A percentile compares a stretch with the other conserved stretches of the same genome.
phyloP scores from a whole-genome alignment of 2,329 filamentous ascomycete genomes.

The Tetracladium maxilliforme region DNA sequence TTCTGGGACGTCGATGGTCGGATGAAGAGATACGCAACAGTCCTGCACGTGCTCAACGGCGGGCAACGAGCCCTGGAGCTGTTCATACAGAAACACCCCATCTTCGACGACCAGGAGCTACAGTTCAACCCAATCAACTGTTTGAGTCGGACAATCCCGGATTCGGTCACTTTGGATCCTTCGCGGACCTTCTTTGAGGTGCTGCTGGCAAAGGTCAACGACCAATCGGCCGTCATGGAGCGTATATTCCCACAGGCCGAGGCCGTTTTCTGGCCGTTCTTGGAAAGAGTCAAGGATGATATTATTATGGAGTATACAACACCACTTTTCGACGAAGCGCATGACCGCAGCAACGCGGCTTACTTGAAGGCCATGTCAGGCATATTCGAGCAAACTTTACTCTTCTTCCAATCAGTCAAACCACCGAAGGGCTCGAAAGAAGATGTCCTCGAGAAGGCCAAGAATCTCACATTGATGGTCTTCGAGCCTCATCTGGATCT shows the following conservation, averaged over 20 bases:
- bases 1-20: conserved; percentile 74
- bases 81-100: conserved; percentile 77
- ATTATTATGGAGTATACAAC: conserved; percentile 78
- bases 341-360: conserved; percentile 55
- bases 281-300: conserved; percentile 73
- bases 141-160: conserved; percentile 49
- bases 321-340: conserved; percentile 73
- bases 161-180: conserved; percentile 63
- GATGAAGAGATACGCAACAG: conserved; percentile 81
- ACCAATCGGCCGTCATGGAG: conserved; percentile 68
- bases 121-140: conserved; percentile 70
- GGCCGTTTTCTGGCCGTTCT: conserved; percentile 60
- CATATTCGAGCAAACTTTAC: conserved; percentile 72
- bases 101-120: conserved; percentile 61
- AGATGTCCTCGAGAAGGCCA: conserved; percentile 48
- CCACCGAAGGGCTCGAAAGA: conserved; percentile 48
- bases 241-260: conserved; percentile 63
- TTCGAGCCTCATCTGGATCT: conserved; percentile 92
- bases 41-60: conserved; percentile 70
- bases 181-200: conserved; percentile 69
- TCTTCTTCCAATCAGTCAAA: conserved; percentile 58
- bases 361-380: conserved; percentile 82
- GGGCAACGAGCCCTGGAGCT: conserved; percentile 66
- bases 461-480: conserved; percentile 51
- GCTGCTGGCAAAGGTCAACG: conserved; percentile 62